Conservation (phyloP, 352 stramenopile genomes). For the Phytophthora macrochlamydospora region DNA sequence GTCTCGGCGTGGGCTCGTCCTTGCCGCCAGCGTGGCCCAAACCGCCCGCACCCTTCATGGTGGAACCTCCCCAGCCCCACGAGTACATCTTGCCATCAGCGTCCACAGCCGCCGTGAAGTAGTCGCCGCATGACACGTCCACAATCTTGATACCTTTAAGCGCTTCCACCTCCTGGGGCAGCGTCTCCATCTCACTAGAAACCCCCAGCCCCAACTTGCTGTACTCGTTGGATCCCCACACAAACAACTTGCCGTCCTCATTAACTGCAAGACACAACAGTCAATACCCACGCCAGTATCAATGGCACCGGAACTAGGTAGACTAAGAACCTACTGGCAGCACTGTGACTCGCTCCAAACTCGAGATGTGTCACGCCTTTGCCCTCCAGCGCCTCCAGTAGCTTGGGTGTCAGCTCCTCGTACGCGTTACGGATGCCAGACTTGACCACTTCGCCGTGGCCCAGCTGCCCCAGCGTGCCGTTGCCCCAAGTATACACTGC, state of each 20-base stretch:
- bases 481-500: slow-evolving; percentile 87
- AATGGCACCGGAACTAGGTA: background rate
- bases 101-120: slow-evolving; percentile 88
- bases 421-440: slow-evolving; percentile 86
- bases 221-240: slow-evolving; percentile 92
- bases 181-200: slow-evolving; percentile 52
- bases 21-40: slow-evolving; percentile 77
- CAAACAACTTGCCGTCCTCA: slow-evolving; percentile 67
- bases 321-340: slow-evolving; percentile 61
- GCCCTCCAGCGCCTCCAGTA: slow-evolving; percentile 73
- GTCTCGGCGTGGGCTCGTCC: slow-evolving; percentile 70
- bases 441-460: slow-evolving; percentile 80
- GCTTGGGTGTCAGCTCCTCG: slow-evolving; percentile 77
- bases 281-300: no score
- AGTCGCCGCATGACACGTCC: slow-evolving; percentile 85
- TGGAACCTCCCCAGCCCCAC: slow-evolving; percentile 90
- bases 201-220: slow-evolving; percentile 75
- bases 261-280: slow-evolving; percentile 53
- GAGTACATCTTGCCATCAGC: slow-evolving; percentile 89
- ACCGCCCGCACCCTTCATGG: slow-evolving; percentile 78
- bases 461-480: slow-evolving; percentile 85
- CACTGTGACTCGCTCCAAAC: slow-evolving; percentile 80
- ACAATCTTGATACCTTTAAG: slow-evolving; percentile 78
- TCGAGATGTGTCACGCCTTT: slow-evolving; percentile 71
- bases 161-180: slow-evolving; percentile 69